Evolutionary conservation across 2,329 filamentous ascomycete genomes (phyloP), one percentile per base, ranked within the genome.

Genomic region (Rutstroemia sp.): DNA sequence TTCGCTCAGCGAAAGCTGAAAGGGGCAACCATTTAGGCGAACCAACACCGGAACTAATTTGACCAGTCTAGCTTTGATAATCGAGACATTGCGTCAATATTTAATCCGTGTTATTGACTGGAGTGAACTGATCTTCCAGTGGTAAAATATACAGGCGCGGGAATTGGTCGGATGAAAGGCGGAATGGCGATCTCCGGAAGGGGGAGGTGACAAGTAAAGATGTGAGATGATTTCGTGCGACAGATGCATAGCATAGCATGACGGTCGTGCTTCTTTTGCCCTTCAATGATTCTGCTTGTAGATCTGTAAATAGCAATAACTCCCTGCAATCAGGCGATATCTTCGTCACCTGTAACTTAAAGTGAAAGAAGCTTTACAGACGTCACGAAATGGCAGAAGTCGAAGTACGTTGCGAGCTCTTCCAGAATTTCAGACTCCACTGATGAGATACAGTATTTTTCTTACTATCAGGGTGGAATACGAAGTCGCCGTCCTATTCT

Each of bases 401-500:
- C 14, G 38, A 40, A 40, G 38, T 40, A 40, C 7, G 38, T 40
- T 17, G 14, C 38, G 16, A 17, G 17, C 14, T 40, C 38, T 40
- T 40, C 38, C 38, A 40, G 16, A 17, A 4, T 17, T 40, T 8
- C 14, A 7, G n/a, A 19, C 17, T 19, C 14, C 10, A n/a, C 39
- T 42, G 9, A 19, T 42, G 71, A 42, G 9, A 17, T 12, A 42
- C 14, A 42, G 39, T 42, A 17, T 42, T n/a, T 42, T 10, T 1
- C 19, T 19, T 42, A 42, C 17, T n/a, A 42, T 5, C 39, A 42
- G 14, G 16, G 39, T 3, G 39, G 39, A 5, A 19, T 42, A n/a
- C 39, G n/a, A 8, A n/a, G 39, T 9, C 39, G 16, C 7, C 44
- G 44, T 23, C 19, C 19, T 12, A 16, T 47, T 16, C 23, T 47